Conservation (phyloP, 1,284 basidiomycete species). For the Rhodotorula sp. region DNA sequence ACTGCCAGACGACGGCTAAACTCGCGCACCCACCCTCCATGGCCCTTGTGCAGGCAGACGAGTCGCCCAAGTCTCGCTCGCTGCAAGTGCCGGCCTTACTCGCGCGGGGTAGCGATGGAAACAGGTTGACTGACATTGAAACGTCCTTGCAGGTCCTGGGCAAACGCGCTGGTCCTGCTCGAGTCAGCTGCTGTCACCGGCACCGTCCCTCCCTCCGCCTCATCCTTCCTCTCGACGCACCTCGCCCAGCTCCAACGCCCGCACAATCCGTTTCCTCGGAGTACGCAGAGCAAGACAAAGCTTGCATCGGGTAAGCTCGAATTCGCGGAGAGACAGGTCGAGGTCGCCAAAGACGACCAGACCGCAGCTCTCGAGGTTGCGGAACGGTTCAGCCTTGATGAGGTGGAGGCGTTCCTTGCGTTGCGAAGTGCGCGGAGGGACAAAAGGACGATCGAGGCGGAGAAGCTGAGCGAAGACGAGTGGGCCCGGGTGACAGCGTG, state of each 20-base stretch:
- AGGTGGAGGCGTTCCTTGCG: constrained; percentile 6
- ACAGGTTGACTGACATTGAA: background rate
- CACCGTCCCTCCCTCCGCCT: background rate
- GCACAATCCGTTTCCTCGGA: constrained; percentile 22
- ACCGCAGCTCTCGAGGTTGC: constrained; percentile 21
- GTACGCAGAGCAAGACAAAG: background rate
- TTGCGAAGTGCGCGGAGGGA: background rate
- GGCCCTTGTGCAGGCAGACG: too few relatives aligned
- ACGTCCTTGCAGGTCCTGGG: constrained; percentile 12
- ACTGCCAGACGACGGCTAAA: background rate
- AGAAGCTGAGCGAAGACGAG: constrained; percentile 28
- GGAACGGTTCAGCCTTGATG: constrained; percentile 27
- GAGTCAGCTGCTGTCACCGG: constrained; percentile 12
- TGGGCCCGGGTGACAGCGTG: constrained; percentile 39
- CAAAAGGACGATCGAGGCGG: background rate
- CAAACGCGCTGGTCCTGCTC: constrained; percentile 18
- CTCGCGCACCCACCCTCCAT: too few relatives aligned
- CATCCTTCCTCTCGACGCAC: constrained; percentile 20
- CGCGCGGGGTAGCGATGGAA: background rate
- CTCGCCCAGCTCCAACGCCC: constrained; percentile 22
- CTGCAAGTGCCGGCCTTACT: background rate
- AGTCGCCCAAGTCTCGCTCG: background rate
- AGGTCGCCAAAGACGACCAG: constrained; percentile 2
- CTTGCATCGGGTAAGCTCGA: constrained; percentile 5
- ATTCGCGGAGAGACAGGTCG: background rate